phyloP scores from a whole-genome alignment of 257 asterid species.

The Salvia rosmarinus region DNA sequence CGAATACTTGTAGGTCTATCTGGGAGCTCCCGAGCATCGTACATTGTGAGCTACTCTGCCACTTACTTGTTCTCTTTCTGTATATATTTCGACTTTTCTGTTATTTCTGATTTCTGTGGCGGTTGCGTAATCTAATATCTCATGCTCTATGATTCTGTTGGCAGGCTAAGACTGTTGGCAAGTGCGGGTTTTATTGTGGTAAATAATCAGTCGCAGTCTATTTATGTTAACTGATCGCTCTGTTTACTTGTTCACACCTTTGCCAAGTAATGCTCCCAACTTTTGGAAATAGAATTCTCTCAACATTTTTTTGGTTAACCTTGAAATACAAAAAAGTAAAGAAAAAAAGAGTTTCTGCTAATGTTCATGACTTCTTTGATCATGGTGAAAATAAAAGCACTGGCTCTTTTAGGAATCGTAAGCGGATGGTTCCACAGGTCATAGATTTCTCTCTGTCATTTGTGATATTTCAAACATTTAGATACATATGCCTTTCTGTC shows the following conservation, averaged over 20 bases:
- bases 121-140: slow-evolving; percentile 8
- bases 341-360: background rate
- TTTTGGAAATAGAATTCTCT: background rate
- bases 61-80: background rate
- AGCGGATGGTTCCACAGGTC: background rate
- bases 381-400: background rate
- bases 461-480: slow-evolving; percentile 12
- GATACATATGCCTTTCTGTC: background rate
- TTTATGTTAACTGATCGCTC: slow-evolving; percentile 9
- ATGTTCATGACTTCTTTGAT: slow-evolving; percentile 6
- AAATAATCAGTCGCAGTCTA: slow-evolving; percentile 26
- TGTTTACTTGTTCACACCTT: slow-evolving; percentile 6
- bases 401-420: no score
- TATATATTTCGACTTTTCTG: background rate
- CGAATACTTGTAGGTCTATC: slow-evolving; percentile 56
- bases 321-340: background rate
- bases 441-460: background rate
- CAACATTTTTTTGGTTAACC: background rate
- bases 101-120: background rate
- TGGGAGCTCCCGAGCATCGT: slow-evolving; percentile 57
- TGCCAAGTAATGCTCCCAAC: background rate
- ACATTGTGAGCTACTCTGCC: slow-evolving; percentile 50
- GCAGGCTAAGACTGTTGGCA: slow-evolving; percentile 71
- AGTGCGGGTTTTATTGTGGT: slow-evolving; percentile 71
- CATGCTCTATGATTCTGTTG: slow-evolving; percentile 24